Evolutionary conservation across 2,329 filamentous ascomycete species (phyloP).

Genomic region (Parascedosporium putredinis): DNA sequence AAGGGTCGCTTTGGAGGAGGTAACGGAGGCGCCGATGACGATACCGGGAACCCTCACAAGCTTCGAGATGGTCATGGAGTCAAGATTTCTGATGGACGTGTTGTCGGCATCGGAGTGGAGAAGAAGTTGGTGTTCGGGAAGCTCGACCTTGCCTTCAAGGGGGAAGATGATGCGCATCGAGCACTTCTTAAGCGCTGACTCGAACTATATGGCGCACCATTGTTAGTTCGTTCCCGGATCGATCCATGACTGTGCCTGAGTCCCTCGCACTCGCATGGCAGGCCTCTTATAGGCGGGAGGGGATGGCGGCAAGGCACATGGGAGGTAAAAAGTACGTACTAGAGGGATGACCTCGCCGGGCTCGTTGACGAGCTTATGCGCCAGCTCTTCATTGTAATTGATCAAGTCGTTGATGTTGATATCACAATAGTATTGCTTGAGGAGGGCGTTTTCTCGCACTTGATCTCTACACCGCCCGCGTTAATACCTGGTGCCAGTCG

Average conservation of each 20-base stretch:
- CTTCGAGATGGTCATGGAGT: slow-evolving; percentile 82
- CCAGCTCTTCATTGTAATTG: slow-evolving; percentile 90
- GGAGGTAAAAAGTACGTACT: slow-evolving; percentile 37
- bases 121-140: slow-evolving; percentile 89
- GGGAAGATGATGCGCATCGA: slow-evolving; percentile 91
- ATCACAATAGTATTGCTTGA: slow-evolving; percentile 93
- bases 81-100: slow-evolving; percentile 87
- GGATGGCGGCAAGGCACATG: not conserved
- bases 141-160: slow-evolving; percentile 48
- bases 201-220: no score
- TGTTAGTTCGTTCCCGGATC: no score
- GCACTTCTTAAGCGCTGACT: slow-evolving; percentile 79
- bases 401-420: slow-evolving; percentile 93
- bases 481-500: no score
- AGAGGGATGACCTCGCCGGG: slow-evolving; percentile 88
- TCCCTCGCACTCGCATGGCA: no score
- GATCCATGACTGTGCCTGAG: no score
- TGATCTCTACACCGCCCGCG: slow-evolving; percentile 65
- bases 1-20: slow-evolving; percentile 88
- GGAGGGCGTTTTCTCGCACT: slow-evolving; percentile 83
- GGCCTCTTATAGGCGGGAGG: slow-evolving; percentile 7
- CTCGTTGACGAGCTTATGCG: slow-evolving; percentile 78
- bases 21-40: slow-evolving; percentile 91
- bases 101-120: slow-evolving; percentile 86
- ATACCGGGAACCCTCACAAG: slow-evolving; percentile 97